Evolutionary conservation across 2,329 filamentous ascomycete genomes (phyloP).

Genomic region (Sarocladium kiliense): DNA sequence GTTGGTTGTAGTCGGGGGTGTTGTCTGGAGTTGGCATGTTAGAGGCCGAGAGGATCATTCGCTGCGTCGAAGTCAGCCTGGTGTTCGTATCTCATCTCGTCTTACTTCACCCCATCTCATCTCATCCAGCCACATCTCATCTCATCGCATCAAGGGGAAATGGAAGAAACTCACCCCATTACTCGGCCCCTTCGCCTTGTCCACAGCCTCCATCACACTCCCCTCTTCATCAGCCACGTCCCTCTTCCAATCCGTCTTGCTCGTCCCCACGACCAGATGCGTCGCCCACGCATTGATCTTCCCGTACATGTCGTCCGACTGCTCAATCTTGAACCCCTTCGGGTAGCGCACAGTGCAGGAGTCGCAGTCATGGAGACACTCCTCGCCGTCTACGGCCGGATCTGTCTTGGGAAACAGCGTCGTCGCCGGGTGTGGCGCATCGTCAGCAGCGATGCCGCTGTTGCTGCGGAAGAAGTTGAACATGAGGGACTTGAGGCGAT

Average conservation of each 20-base stretch:
- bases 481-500: constrained; percentile 31
- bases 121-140: not conserved
- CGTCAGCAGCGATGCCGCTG: constrained; percentile 15
- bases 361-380: constrained; percentile 82
- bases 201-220: constrained; percentile 75
- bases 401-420: constrained; percentile 68
- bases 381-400: constrained; percentile 76
- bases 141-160: not conserved
- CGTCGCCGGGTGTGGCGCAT: not conserved
- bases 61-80: constrained; percentile 39
- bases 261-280: constrained; percentile 89
- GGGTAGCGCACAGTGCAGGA: constrained; percentile 77
- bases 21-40: constrained; percentile 79
- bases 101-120: not conserved
- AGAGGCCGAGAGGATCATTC: constrained; percentile 84
- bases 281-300: constrained; percentile 82
- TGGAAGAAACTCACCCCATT: constrained; percentile 56
- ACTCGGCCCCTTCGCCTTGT: constrained; percentile 48
- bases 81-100: not conserved
- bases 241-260: constrained; percentile 89
- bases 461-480: constrained; percentile 25
- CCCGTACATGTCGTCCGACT: constrained; percentile 75
- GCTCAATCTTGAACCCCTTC: constrained; percentile 65
- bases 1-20: constrained; percentile 55
- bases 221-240: constrained; percentile 85